Conservation (phyloP, 2,329 filamentous ascomycete genomes). For the Gremmenia infestans region DNA sequence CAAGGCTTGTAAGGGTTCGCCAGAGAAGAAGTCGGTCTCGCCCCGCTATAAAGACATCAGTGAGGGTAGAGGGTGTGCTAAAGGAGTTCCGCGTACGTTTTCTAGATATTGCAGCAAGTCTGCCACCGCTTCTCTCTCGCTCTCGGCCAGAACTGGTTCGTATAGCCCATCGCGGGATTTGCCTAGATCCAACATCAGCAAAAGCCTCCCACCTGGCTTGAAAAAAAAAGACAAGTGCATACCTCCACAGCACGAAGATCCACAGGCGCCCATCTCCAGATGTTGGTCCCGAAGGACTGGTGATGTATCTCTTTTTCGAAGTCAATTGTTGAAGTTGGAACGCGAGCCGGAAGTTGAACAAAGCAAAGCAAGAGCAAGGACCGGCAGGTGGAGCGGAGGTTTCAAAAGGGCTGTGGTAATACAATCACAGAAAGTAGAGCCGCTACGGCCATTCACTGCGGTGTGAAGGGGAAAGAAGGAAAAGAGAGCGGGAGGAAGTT, state of each 20-base stretch:
- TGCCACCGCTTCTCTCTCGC: conserved; percentile 93
- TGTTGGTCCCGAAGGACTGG: conserved; percentile 28
- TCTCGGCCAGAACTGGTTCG: conserved; percentile 86
- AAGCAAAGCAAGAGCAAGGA: conserved; percentile 16
- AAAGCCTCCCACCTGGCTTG: neutral
- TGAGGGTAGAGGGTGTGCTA: neutral
- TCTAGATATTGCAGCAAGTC: conserved; percentile 94
- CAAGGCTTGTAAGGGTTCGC: conserved; percentile 86
- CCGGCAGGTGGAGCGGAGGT: conserved; percentile 11
- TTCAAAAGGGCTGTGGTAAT: conserved; percentile 9
- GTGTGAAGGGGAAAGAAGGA: conserved; percentile 1
- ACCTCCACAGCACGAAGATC: conserved; percentile 59
- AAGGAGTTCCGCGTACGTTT: conserved; percentile 56
- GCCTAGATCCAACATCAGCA: conserved; percentile 44
- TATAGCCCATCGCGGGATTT: conserved; percentile 77
- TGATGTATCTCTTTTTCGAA: conserved; percentile 14
- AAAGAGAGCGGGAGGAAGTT: neutral
- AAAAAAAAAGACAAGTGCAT: conserved; percentile 9
- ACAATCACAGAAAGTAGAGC: conserved; percentile 5
- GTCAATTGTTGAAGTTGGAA: conserved; percentile 23
- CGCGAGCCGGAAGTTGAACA: conserved; percentile 21
- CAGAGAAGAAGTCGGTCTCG: conserved; percentile 97
- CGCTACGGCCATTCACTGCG: conserved; percentile 8
- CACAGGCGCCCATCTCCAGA: conserved; percentile 55
- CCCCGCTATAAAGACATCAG: conserved; percentile 53